Conservation (phyloP, 2,329 filamentous ascomycete species). For the Phyllosticta capitalensis region DNA sequence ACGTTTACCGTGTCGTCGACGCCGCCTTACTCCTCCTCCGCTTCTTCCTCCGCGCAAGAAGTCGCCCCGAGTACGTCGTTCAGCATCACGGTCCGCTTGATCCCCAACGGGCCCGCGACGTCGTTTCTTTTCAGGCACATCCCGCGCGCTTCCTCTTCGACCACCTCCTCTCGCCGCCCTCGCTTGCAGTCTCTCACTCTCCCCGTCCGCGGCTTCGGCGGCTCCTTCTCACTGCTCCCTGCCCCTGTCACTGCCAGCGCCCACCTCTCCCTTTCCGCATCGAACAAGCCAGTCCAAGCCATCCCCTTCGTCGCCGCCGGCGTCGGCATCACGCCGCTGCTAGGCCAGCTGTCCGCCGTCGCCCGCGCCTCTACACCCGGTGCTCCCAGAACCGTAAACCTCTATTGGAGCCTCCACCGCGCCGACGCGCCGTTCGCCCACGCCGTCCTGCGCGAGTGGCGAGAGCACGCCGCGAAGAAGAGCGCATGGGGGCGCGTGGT, state of each 20-base stretch:
- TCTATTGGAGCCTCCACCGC: neutral
- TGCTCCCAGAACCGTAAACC: too few species aligned
- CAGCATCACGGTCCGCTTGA: conserved; percentile 61
- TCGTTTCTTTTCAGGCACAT: conserved; percentile 52
- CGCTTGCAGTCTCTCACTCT: conserved; percentile 48
- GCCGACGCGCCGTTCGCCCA: neutral
- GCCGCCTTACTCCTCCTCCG: conserved; percentile 22
- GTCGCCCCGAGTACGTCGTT: conserved; percentile 29
- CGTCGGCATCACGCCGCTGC: conserved; percentile 72
- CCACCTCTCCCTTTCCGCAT: neutral
- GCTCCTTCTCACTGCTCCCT: conserved; percentile 43
- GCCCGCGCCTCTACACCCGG: conserved; percentile 16
- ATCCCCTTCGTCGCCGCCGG: conserved; percentile 63
- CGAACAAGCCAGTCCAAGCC: conserved; percentile 24
- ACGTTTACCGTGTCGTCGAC: conserved; percentile 73
- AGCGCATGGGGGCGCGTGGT: conserved; percentile 29
- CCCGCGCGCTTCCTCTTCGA: conserved; percentile 27
- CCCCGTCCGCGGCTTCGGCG: conserved; percentile 64
- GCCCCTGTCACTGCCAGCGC: conserved; percentile 11
- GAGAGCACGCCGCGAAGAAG: neutral
- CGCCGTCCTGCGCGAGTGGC: neutral
- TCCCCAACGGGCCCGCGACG: conserved; percentile 55
- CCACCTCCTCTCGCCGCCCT: neutral
- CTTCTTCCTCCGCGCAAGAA: conserved; percentile 21
- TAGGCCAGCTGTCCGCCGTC: conserved; percentile 56